A percentile compares a stretch with the other conserved stretches of the same genome.
Evolutionary conservation across 2,329 filamentous ascomycete species (phyloP).

Genomic region (Diaporthe sp.): DNA sequence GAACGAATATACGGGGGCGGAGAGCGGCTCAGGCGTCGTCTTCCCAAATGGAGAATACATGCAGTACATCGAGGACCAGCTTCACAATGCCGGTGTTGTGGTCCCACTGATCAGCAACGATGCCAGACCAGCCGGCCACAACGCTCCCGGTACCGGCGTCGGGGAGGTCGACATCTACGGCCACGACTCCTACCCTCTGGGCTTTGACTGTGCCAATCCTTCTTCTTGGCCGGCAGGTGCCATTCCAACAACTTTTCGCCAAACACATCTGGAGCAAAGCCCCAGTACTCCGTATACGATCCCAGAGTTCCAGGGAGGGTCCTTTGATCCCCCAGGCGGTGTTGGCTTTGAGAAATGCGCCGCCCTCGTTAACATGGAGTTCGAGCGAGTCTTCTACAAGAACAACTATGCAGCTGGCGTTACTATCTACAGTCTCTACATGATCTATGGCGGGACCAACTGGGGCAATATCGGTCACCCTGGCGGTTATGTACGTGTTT

Average conservation of each 20-base stretch:
- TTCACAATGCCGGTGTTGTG: constrained; percentile 77
- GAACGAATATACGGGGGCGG: constrained; percentile 73
- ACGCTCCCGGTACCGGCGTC: constrained; percentile 70
- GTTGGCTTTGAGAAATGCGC: constrained; percentile 78
- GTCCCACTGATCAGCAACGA: constrained; percentile 87
- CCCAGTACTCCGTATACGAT: constrained; percentile 77
- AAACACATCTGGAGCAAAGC: constrained; percentile 70
- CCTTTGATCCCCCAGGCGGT: constrained; percentile 83
- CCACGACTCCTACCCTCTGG: constrained; percentile 75
- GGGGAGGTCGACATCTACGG: constrained; percentile 73
- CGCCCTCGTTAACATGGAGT: constrained; percentile 77
- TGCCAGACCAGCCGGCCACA: constrained; percentile 69
- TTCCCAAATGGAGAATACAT: constrained; percentile 80
- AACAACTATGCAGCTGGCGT: constrained; percentile 77
- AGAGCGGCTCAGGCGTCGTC: constrained; percentile 54
- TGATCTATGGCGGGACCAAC: constrained; percentile 79
- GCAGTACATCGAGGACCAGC: constrained; percentile 78
- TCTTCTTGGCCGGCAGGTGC: constrained; percentile 70
- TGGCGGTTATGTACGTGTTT: constrained; percentile 63
- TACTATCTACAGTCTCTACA: constrained; percentile 80
- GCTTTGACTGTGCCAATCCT: constrained; percentile 74
- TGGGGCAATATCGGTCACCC: constrained; percentile 85
- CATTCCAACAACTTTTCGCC: constrained; percentile 69
- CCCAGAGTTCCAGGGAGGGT: constrained; percentile 63
- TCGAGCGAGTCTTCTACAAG: constrained; percentile 85